Base-by-base conservation (phyloP, 2,329 filamentous ascomycete species). In the Corinectria fuckeliana region DNA sequence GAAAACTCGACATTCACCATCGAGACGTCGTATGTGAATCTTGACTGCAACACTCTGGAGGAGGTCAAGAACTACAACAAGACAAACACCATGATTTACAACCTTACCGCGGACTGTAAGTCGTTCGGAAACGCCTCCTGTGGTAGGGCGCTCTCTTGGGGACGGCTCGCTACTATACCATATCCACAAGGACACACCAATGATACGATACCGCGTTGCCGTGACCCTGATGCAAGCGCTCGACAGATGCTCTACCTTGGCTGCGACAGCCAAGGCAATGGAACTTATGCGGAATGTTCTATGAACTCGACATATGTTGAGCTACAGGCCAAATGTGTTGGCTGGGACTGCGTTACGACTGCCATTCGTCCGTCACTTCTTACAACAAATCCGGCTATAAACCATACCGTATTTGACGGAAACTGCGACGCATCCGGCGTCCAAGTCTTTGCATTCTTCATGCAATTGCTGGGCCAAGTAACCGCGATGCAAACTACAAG, bases 351-450 rank as follows among this genome's bases (percentile, higher is more conserved):
- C 21, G 14, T 30, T 30, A 38, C 50, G 3, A 50, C 36, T 4
- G 38, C 36, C 16, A 44, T 58, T 0, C 56, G 56, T 4, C 56
- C 56, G 1, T 58, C 56, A 11, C 21, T n/a, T 7, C 14, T 39
- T 2, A 4, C 11, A n/a, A 28, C 26, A 4, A 47, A 57, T 18
- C 41, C 25, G 9, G 30, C 16, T 16, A 16, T 36, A 7, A 58
- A 58, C 38, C 38, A 20, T 14, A 58, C 56, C 1, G 10, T 58
- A 5, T 58, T 58, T 21, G 56, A 58, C n/a, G 36, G 28, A 1
- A 3, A 23, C 4, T 56, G 54, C 20, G 28, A 45, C 1, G 6
- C 4, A 21, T 14, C 1, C 2, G 5, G n/a, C 11, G 21, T n/a
- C n/a, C n/a, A 56, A 16, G 50, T 28, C 10, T 56, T 56, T 21